Percentiles rank a stretch among this genome's conserved stretches.
phyloP scores from a whole-genome alignment of 495 filamentous ascomycete species.

The Evansstolkia leycettana region DNA sequence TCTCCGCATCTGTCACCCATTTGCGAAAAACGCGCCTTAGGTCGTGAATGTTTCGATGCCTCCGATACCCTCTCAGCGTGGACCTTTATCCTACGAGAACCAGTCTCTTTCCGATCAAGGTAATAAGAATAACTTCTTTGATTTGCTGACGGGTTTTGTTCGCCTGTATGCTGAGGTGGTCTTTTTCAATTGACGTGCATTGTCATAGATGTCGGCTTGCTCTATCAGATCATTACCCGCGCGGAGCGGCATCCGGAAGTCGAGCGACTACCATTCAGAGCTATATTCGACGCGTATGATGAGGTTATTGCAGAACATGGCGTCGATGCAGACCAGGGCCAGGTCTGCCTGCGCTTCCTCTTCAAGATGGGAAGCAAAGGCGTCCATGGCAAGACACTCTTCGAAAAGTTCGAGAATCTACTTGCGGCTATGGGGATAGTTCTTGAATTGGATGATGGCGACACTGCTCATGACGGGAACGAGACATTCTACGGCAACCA shows the following conservation, averaged over 20 bases:
- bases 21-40: conserved; percentile 39
- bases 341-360: conserved; percentile 62
- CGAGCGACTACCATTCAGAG: conserved; percentile 57
- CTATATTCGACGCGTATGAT: conserved; percentile 72
- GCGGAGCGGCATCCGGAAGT: conserved; percentile 55
- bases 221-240: conserved; percentile 62
- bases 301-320: conserved; percentile 53
- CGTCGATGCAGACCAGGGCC: conserved; percentile 57
- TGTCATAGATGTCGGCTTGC: conserved; percentile 57
- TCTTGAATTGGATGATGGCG: conserved; percentile 42
- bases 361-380: conserved; percentile 63
- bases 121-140: conserved; percentile 19
- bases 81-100: conserved; percentile 36
- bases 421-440: conserved; percentile 56
- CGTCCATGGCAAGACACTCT: conserved; percentile 34
- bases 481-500: conserved; percentile 6
- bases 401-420: conserved; percentile 53
- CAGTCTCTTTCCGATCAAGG: conserved; percentile 53
- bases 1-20: conserved; percentile 37
- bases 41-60: conserved; percentile 46
- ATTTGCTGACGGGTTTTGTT: neutral
- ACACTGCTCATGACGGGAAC: neutral
- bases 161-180: neutral
- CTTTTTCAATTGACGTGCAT: conserved; percentile 1
- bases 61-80: conserved; percentile 38